A percentile compares a stretch with the other conserved stretches of the same genome.
Conservation (phyloP, 176 grass and related monocot genomes). For the Musa troglodytarum region DNA sequence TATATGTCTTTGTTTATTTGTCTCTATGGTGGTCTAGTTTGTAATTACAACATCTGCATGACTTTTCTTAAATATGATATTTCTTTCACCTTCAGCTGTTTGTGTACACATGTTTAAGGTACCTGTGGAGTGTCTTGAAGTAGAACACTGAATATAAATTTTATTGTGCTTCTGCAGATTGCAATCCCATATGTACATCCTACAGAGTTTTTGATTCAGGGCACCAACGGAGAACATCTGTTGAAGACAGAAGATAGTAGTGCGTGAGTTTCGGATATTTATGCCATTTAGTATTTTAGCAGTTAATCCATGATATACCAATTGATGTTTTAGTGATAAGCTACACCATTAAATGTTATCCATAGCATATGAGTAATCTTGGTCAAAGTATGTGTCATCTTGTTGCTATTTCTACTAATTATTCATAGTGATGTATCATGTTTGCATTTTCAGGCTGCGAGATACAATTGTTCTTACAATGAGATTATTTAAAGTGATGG, state of each 20-base stretch:
- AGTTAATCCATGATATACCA: too few relatives aligned
- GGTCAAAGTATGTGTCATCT: too few relatives aligned
- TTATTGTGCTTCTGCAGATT: constrained; percentile 48
- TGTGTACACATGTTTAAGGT: too few relatives aligned
- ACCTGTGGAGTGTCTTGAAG: too few relatives aligned
- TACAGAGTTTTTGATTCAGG: constrained; percentile 56
- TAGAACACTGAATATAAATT: neutral
- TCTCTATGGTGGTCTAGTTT: too few relatives aligned
- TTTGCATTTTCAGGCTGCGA: constrained; percentile 41
- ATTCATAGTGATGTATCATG: neutral
- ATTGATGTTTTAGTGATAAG: too few relatives aligned
- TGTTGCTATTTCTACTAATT: neutral
- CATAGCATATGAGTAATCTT: too few relatives aligned
- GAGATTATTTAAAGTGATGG: constrained; percentile 79
- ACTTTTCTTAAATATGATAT: too few relatives aligned
- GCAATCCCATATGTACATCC: constrained; percentile 42
- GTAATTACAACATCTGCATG: too few relatives aligned
- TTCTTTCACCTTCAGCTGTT: too few relatives aligned
- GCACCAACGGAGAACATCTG: constrained; percentile 37
- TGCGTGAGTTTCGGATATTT: constrained; percentile 39
- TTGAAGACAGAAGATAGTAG: constrained; percentile 39
- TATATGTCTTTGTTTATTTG: too few relatives aligned
- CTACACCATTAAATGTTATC: too few relatives aligned
- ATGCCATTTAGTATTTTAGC: neutral
- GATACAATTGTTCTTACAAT: constrained; percentile 85